A percentile compares a stretch with the other conserved stretches of the same genome.
Conservation (phyloP, 2,329 filamentous ascomycete species). For the Eutypella sp. region DNA sequence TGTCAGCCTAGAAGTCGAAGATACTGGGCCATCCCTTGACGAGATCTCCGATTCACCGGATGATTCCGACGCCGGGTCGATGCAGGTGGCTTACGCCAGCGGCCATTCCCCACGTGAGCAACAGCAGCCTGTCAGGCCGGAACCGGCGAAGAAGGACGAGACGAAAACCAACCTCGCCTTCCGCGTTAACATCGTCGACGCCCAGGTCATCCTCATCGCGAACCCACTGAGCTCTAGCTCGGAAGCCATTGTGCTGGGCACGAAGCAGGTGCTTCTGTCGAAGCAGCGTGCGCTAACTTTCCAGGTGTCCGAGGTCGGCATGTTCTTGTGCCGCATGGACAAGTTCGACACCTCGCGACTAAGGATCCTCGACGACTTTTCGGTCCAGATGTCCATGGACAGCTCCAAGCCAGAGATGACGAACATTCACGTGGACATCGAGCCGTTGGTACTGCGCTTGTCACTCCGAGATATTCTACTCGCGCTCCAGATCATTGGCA, state of each 20-base stretch:
- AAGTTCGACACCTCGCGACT: constrained; percentile 86
- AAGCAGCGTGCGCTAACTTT: constrained; percentile 92
- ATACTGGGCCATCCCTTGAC: constrained; percentile 46
- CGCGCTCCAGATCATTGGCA: constrained; percentile 85
- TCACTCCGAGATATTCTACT: constrained; percentile 93
- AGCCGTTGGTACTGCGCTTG: constrained; percentile 83
- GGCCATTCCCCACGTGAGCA: constrained; percentile 29
- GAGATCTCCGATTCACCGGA: constrained; percentile 52
- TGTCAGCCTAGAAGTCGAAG: constrained; percentile 63
- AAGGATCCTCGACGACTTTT: constrained; percentile 95
- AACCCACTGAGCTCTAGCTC: constrained; percentile 87
- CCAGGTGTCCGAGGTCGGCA: constrained; percentile 89
- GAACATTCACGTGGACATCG: constrained; percentile 80
- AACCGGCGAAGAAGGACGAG: constrained; percentile 23
- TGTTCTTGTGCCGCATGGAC: constrained; percentile 99
- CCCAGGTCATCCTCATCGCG: constrained; percentile 92
- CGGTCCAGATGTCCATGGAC: constrained; percentile 83
- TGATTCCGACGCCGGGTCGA: constrained; percentile 55
- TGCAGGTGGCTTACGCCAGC: constrained; percentile 42
- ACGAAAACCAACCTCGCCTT: constrained; percentile 73
- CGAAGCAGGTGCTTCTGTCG: constrained; percentile 87
- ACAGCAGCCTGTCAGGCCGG: constrained; percentile 16
- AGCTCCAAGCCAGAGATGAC: constrained; percentile 57
- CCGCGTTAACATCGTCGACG: constrained; percentile 89
- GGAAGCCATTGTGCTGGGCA: constrained; percentile 91